These are phyloP conservation scores for Calcarisporium arbuscula DNA, from an alignment of 2,329 filamentous ascomycete genomes.

Conservation along the genomic window DNA sequence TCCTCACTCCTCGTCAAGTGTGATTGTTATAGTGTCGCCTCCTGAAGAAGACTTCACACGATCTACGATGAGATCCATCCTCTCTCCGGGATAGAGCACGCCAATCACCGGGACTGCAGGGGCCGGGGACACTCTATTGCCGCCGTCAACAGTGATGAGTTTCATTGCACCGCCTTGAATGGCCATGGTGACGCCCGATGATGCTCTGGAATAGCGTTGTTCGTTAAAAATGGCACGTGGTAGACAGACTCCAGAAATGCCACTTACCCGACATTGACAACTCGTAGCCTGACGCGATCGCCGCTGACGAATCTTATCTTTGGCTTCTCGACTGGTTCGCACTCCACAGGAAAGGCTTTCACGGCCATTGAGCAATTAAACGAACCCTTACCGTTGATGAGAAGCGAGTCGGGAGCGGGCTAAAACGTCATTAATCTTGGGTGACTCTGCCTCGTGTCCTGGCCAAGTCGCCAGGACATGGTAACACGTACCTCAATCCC, in stretches of 20 bases:
- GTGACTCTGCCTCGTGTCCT: slow-evolving; percentile 6
- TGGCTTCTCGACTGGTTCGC: slow-evolving; percentile 7
- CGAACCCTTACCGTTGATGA: slow-evolving; percentile 29
- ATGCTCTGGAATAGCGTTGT: neutral
- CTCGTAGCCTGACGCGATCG: slow-evolving; percentile 9
- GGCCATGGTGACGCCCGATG: slow-evolving; percentile 7
- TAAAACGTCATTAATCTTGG: slow-evolving; percentile 24
- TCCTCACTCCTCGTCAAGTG: slow-evolving; percentile 12
- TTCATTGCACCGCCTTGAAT: slow-evolving; percentile 7
- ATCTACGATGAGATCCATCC: slow-evolving; percentile 13
- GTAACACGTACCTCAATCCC: slow-evolving; percentile 11
- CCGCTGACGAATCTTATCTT: slow-evolving; percentile 6
- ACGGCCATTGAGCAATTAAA: slow-evolving; percentile 15
- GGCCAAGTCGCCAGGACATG: too few species aligned
- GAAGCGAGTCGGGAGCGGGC: slow-evolving; percentile 32
- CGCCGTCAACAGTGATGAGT: slow-evolving; percentile 15
- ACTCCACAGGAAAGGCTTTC: slow-evolving; percentile 10
- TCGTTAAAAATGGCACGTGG: neutral
- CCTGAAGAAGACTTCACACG: neutral
- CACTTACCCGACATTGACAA: slow-evolving; percentile 15
- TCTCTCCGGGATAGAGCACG: slow-evolving; percentile 15
- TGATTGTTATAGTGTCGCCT: slow-evolving; percentile 5
- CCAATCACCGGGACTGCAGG: slow-evolving; percentile 11
- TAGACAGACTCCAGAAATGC: too few species aligned
- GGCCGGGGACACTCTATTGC: slow-evolving; percentile 5